phyloP scores from a whole-genome alignment of 352 stramenopile species.

The Phytophthora constricta region DNA sequence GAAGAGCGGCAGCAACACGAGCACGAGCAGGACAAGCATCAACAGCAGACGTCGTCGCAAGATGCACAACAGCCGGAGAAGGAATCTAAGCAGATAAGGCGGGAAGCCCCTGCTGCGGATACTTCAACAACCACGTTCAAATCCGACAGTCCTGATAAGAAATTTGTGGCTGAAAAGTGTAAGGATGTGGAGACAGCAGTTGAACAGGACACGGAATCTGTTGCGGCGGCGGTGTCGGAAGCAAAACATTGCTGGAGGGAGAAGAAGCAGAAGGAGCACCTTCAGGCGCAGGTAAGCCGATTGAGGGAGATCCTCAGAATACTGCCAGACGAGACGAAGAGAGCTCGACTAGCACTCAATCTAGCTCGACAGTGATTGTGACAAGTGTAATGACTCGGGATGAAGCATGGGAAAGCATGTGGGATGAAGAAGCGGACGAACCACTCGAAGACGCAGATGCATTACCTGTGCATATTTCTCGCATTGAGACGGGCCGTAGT shows the following conservation, averaged over 20 bases:
- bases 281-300: not conserved
- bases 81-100: no score
- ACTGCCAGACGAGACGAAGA: not conserved
- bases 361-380: slow-evolving; percentile 17
- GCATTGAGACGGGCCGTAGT: not conserved
- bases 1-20: slow-evolving; percentile 18
- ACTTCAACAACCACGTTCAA: not conserved
- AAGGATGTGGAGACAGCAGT: not conserved
- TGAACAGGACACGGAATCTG: slow-evolving; percentile 4
- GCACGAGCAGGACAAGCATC: slow-evolving; percentile 20
- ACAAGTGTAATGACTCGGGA: slow-evolving; percentile 62
- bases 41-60: no score
- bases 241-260: not conserved
- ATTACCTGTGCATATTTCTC: not conserved
- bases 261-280: not conserved
- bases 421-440: slow-evolving; percentile 62
- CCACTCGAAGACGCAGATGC: slow-evolving; percentile 35
- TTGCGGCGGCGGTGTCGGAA: not conserved
- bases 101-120: not conserved
- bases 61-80: no score
- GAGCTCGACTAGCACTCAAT: not conserved
- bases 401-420: slow-evolving; percentile 84
- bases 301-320: not conserved
- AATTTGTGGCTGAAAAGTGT: no score
- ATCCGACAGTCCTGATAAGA: no score